Evolutionary conservation across 495 filamentous ascomycete species (phyloP).

Genomic region (Neurospora sp.): DNA sequence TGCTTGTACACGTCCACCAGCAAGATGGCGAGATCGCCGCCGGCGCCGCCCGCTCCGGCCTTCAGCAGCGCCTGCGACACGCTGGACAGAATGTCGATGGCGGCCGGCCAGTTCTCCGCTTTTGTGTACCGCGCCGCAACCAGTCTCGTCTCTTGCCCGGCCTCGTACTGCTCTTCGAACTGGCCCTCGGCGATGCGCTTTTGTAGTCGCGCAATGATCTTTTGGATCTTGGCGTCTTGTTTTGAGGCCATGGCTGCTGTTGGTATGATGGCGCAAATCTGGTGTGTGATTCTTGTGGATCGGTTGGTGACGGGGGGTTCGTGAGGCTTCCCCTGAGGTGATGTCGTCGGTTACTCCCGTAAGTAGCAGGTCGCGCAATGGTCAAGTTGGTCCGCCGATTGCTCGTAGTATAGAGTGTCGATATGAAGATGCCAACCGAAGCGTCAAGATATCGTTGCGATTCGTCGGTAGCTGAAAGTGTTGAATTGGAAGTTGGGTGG

Average conservation of each 20-base stretch:
- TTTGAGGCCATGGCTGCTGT: background rate
- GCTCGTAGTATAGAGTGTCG: background rate
- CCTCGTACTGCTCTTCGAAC: slow-evolving; percentile 69
- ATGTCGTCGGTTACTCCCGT: background rate
- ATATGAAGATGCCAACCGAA: background rate
- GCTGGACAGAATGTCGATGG: slow-evolving; percentile 73
- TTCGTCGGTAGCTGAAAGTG: background rate
- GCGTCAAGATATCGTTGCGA: background rate
- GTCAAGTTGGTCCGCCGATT: background rate
- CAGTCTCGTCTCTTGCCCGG: slow-evolving; percentile 91
- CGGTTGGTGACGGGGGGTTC: background rate
- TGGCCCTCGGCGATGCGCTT: slow-evolving; percentile 80
- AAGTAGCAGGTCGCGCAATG: background rate
- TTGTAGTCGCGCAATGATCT: slow-evolving; percentile 40
- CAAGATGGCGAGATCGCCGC: slow-evolving; percentile 79
- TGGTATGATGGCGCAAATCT: background rate
- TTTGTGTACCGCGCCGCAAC: slow-evolving; percentile 90
- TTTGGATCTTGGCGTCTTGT: slow-evolving; percentile 30
- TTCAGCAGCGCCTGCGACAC: slow-evolving; percentile 77
- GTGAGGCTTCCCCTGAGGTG: background rate
- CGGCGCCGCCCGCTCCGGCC: slow-evolving; percentile 83
- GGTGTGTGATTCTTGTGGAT: background rate
- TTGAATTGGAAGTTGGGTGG: background rate
- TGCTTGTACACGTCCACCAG: slow-evolving; percentile 83
- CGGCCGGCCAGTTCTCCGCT: slow-evolving; percentile 66